Evolutionary conservation across 208 protist genomes (phyloP).

Genomic region (Trichomonas vaginalis): DNA sequence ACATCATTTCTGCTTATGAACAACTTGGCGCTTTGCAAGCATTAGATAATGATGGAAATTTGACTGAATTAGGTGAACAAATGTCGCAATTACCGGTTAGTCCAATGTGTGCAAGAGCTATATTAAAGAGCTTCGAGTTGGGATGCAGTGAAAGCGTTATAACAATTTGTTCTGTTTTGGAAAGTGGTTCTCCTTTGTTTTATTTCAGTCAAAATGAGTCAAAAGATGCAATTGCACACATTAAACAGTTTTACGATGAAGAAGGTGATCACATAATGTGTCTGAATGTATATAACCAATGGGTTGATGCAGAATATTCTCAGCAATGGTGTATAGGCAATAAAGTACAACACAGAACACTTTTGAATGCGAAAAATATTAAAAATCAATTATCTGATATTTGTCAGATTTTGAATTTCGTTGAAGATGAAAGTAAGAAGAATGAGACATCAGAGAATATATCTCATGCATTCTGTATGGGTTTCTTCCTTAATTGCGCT

Average conservation of each 20-base stretch:
- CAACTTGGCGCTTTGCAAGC: slow-evolving; percentile 54
- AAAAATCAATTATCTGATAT: slow-evolving; percentile 56
- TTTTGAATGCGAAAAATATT: slow-evolving; percentile 61
- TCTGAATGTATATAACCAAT: slow-evolving; percentile 26
- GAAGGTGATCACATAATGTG: slow-evolving; percentile 25
- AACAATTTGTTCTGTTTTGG: slow-evolving; percentile 20
- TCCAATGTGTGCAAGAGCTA: slow-evolving; percentile 34
- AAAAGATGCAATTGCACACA: slow-evolving; percentile 14
- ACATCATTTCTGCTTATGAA: slow-evolving; percentile 47
- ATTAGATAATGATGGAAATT: slow-evolving; percentile 35
- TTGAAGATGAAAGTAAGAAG: slow-evolving; percentile 31
- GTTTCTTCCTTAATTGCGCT: slow-evolving; percentile 69
- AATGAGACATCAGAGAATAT: slow-evolving; percentile 26
- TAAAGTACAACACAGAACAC: slow-evolving; percentile 61
- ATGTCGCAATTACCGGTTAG: slow-evolving; percentile 57
- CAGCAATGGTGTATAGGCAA: slow-evolving; percentile 66
- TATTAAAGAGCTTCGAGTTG: neutral
- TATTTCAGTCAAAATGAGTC: neutral
- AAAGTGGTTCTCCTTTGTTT: slow-evolving; percentile 18
- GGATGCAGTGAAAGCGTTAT: neutral
- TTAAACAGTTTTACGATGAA: neutral
- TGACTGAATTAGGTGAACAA: slow-evolving; percentile 46
- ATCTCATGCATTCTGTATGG: slow-evolving; percentile 27
- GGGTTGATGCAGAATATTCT: slow-evolving; percentile 26
- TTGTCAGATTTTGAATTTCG: slow-evolving; percentile 60